phyloP scores from a whole-genome alignment of 2,329 filamentous ascomycete genomes.

The Apiospora koreana region DNA sequence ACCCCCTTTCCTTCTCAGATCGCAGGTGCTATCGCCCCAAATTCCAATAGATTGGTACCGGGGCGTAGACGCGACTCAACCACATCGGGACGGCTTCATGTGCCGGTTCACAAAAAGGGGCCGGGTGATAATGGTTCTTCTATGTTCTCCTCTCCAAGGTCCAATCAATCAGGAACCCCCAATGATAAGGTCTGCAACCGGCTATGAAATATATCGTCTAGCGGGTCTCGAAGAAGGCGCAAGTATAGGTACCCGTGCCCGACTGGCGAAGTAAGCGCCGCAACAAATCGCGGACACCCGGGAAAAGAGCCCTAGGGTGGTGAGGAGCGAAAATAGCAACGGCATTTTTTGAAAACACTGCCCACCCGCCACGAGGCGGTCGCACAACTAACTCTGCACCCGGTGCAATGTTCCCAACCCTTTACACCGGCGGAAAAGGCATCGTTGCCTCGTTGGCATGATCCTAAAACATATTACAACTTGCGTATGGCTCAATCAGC shows the following conservation, averaged over 20 bases:
- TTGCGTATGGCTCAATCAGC: neutral
- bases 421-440: neutral
- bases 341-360: neutral
- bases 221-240: neutral
- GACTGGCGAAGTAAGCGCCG: constrained; percentile 5
- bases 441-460: neutral
- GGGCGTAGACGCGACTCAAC: neutral
- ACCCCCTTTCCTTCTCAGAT: neutral
- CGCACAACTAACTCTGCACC: neutral
- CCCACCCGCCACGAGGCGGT: neutral
- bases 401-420: neutral
- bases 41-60: constrained; percentile 7
- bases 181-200: neutral
- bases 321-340: neutral
- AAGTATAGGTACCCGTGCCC: neutral
- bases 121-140: neutral
- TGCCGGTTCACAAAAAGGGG: neutral
- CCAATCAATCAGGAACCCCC: neutral
- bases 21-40: neutral
- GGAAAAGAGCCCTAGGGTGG: neutral
- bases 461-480: too few relatives aligned
- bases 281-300: neutral
- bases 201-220: neutral
- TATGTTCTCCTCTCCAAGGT: neutral
- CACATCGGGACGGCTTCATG: neutral